Percentiles rank a stretch among this genome's conserved stretches.
These are phyloP conservation scores for Achaetomium macrosporum DNA, from an alignment of 2,329 filamentous ascomycete species.

Conservation along the genomic window DNA sequence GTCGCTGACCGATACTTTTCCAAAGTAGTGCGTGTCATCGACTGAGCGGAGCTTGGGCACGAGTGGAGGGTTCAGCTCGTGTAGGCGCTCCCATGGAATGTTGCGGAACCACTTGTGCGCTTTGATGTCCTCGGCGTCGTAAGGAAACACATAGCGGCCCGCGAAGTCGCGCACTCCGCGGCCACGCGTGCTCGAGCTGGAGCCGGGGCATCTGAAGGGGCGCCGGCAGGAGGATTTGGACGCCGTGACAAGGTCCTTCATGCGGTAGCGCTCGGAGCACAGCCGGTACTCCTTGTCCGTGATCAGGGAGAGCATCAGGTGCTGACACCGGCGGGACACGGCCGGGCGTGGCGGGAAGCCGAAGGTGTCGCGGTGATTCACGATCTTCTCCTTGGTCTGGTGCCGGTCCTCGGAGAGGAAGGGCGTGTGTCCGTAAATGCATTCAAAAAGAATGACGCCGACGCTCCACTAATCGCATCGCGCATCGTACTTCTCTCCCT, in stretches of 20 bases:
- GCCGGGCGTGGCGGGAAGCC: slow-evolving; percentile 61
- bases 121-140: slow-evolving; percentile 88
- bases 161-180: slow-evolving; percentile 28
- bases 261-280: slow-evolving; percentile 67
- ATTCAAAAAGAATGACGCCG: slow-evolving; percentile 91
- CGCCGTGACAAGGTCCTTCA: slow-evolving; percentile 47
- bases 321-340: slow-evolving; percentile 65
- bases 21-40: slow-evolving; percentile 85
- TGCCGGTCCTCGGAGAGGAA: slow-evolving; percentile 78
- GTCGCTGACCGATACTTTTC: slow-evolving; percentile 70
- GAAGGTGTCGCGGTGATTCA: slow-evolving; percentile 66
- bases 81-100: slow-evolving; percentile 71
- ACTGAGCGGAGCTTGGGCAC: slow-evolving; percentile 63
- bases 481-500: slow-evolving; percentile 77
- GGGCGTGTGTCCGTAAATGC: slow-evolving; percentile 84
- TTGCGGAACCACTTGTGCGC: slow-evolving; percentile 77
- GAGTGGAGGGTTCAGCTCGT: slow-evolving; percentile 68
- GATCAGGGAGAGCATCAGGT: slow-evolving; percentile 68
- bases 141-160: slow-evolving; percentile 65
- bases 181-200: background rate
- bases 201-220: background rate
- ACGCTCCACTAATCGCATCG: slow-evolving; percentile 97
- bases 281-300: slow-evolving; percentile 70
- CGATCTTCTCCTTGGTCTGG: slow-evolving; percentile 79
- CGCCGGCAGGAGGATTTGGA: background rate